These are phyloP conservation scores for Candida sithepensis DNA, from an alignment of 805 yeast species.

Conservation along the genomic window DNA sequence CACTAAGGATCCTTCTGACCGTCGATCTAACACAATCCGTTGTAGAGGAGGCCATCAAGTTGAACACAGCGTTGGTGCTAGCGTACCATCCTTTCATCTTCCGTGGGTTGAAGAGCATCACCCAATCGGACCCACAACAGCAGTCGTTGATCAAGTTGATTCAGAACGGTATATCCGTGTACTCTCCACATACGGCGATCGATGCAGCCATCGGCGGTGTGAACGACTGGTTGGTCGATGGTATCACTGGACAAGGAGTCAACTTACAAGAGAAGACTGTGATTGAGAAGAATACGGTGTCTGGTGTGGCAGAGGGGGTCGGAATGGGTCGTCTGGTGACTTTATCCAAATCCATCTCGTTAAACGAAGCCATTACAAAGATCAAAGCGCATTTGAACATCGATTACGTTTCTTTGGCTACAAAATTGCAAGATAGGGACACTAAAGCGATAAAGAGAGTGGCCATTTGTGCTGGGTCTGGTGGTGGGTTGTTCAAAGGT, in stretches of 20 bases:
- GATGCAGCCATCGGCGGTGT: constrained; percentile 94
- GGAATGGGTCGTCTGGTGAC: constrained; percentile 81
- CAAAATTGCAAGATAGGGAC: constrained; percentile 23
- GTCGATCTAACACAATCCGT: constrained; percentile 83
- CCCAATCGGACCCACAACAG: constrained; percentile 72
- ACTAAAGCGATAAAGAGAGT: constrained; percentile 43
- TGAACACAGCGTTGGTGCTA: constrained; percentile 54
- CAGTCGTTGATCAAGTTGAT: constrained; percentile 67
- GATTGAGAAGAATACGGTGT: constrained; percentile 42
- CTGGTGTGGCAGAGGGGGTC: constrained; percentile 37
- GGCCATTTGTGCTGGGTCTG: constrained; percentile 96
- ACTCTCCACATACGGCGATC: constrained; percentile 94
- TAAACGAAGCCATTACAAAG: constrained; percentile 43
- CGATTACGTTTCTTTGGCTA: constrained; percentile 60
- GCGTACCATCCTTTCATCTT: constrained; percentile 96
- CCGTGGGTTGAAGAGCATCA: constrained; percentile 75
- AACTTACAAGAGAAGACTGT: constrained; percentile 27
- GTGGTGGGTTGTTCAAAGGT: constrained; percentile 69
- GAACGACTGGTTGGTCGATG: constrained; percentile 83
- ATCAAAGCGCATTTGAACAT: constrained; percentile 55
- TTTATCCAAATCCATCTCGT: constrained; percentile 39
- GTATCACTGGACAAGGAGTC: constrained; percentile 31
- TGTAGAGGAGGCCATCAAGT: constrained; percentile 74
- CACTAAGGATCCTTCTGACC: constrained; percentile 54
- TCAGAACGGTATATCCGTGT: constrained; percentile 78